phyloP scores from a whole-genome alignment of 345 rosid genomes.

The Microthlaspi erraticum region DNA sequence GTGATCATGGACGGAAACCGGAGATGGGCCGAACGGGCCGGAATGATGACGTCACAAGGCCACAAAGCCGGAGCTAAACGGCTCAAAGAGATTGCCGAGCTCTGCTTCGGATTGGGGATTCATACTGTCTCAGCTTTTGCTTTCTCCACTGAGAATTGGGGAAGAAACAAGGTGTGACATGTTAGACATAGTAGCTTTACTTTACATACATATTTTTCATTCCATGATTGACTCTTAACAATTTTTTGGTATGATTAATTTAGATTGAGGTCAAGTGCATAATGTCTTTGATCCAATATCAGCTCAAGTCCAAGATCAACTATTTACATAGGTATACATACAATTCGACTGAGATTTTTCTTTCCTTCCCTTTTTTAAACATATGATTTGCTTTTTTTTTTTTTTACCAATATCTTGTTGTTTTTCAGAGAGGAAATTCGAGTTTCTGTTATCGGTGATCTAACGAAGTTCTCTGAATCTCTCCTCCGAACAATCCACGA shows the following conservation, averaged over 20 bases:
- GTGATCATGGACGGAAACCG: slow-evolving; percentile 83
- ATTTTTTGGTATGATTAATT: too few relatives aligned
- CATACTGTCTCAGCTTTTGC: slow-evolving; percentile 75
- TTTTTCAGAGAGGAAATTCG: slow-evolving; percentile 54
- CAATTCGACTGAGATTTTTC: too few relatives aligned
- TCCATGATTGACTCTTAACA: too few relatives aligned
- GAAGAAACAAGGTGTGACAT: background rate
- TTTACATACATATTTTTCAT: too few relatives aligned
- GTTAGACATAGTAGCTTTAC: too few relatives aligned
- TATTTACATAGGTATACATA: too few relatives aligned
- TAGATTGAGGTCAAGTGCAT: too few relatives aligned
- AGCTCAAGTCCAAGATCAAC: too few relatives aligned
- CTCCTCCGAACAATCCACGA: slow-evolving; percentile 44
- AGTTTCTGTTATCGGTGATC: slow-evolving; percentile 63
- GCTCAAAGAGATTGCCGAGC: slow-evolving; percentile 48
- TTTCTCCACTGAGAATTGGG: slow-evolving; percentile 77
- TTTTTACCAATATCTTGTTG: slow-evolving; percentile 6
- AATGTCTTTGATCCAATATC: too few relatives aligned
- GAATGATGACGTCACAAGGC: slow-evolving; percentile 54
- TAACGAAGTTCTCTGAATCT: slow-evolving; percentile 51
- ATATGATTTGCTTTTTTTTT: background rate
- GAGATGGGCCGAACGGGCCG: slow-evolving; percentile 67
- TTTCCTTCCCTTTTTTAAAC: too few relatives aligned
- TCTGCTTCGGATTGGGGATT: slow-evolving; percentile 58
- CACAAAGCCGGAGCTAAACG: slow-evolving; percentile 68